phyloP scores from a whole-genome alignment of 148 eudicot species.

The Chenopodium suecicum region DNA sequence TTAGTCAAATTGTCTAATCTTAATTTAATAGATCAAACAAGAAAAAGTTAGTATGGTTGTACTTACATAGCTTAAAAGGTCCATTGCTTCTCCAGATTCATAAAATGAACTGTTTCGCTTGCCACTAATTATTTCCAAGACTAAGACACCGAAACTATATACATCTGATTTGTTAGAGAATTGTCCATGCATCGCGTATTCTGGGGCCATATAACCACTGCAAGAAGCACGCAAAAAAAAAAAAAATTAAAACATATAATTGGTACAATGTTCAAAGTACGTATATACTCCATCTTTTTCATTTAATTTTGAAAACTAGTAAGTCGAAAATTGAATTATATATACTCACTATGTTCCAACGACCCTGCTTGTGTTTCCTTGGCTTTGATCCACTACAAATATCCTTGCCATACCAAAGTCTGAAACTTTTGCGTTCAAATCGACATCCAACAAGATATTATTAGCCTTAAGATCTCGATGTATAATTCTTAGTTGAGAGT shows the following conservation, averaged over 20 bases:
- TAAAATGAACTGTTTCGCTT: conserved; percentile 23
- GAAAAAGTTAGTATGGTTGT: no score
- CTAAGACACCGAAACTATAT: conserved; percentile 41
- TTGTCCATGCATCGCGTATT: conserved; percentile 35
- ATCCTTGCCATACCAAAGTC: conserved; percentile 25
- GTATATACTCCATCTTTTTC: no score
- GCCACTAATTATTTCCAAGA: conserved; percentile 44
- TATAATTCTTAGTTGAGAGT: conserved; percentile 34
- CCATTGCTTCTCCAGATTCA: conserved; percentile 10
- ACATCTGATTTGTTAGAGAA: conserved; percentile 45
- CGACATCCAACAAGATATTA: conserved; percentile 35
- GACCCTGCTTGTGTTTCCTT: conserved; percentile 28
- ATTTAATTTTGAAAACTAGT: not conserved
- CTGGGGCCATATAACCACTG: conserved; percentile 53
- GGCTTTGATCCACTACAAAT: conserved; percentile 33
- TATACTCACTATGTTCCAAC: conserved; percentile 39
- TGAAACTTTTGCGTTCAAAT: conserved; percentile 35
- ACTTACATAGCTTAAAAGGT: conserved; percentile 40
- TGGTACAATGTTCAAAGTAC: no score
- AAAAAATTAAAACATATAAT: no score
- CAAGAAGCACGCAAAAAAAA: not conserved
- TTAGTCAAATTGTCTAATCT: not conserved
- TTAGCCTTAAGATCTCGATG: conserved; percentile 41
- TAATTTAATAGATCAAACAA: no score
- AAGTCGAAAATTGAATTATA: not conserved